Evolutionary conservation across 163 green algal species (phyloP).

Genomic region (Chloromonas sp.): DNA sequence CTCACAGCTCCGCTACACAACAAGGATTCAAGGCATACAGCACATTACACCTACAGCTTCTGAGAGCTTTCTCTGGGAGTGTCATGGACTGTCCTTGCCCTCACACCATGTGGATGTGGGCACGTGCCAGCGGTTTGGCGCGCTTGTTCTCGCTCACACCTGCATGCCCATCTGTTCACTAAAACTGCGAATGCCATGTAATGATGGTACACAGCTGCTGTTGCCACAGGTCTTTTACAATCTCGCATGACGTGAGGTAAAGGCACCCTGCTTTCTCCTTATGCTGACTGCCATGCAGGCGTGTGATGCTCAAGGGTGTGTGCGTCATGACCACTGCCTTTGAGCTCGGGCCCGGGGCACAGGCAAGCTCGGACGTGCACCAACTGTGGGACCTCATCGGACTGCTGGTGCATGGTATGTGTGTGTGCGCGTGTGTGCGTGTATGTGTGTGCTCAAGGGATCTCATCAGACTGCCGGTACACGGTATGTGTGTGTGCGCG

Average conservation of each 20-base stretch:
- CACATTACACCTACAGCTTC: no score
- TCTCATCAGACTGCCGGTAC: background rate
- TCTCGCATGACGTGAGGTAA: no score
- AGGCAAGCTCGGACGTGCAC: conserved; percentile 17
- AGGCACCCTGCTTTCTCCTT: no score
- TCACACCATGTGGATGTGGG: no score
- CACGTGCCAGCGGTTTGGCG: background rate
- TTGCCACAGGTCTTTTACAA: no score
- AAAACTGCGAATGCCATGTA: no score
- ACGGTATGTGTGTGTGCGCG: background rate
- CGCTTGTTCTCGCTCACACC: background rate
- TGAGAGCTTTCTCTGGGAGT: no score
- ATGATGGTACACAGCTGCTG: no score
- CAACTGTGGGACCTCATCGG: conserved; percentile 23
- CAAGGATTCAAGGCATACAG: no score
- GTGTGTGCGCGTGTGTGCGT: background rate
- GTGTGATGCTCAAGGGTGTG: conserved; percentile 27
- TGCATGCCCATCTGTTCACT: background rate
- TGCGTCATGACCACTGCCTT: conserved; percentile 36
- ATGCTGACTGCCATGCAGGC: conserved; percentile 16
- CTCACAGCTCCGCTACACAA: no score
- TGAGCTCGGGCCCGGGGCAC: conserved; percentile 29
- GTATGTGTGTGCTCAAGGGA: background rate
- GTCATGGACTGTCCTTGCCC: no score
- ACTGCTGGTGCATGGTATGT: background rate